Base-by-base conservation (phyloP, 1,284 basidiomycete genomes). In the Amylostereum areolatum region DNA sequence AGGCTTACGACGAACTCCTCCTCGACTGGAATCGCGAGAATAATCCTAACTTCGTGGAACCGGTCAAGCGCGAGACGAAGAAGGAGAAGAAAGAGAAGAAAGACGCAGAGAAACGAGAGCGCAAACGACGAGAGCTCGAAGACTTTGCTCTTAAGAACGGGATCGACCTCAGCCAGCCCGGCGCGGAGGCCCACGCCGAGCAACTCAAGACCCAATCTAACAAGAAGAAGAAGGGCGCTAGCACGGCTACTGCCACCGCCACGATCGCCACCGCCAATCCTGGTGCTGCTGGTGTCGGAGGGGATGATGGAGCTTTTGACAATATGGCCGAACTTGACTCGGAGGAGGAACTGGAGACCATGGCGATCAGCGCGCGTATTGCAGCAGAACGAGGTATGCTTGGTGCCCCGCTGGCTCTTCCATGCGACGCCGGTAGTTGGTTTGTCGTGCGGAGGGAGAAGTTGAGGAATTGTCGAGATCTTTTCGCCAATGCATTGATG, bases 31-130 rank as follows among this genome's bases (percentile, higher is more conserved):
- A 97, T 59, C 85, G 92, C 39, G 83, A 82, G 34, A 83, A 95
- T 62, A 95, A 97, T 59, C 93, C 94, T 1, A 92, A 94, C 57
- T 96, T 89, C 65, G 88, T 95, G n/a, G 92, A 95, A 61, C 91
- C 92, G 0, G 85, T 89, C 31, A 92, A 92, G 68, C 77, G 81
- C 43, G 86, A 89, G 66, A 85, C 82, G 29, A 90, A 90, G 59
- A 83, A 83, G 6, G 85, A 89, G 68, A 82, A 82, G 67, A 89
- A 89, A 66, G 87, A 88, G 62, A 83, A 86, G 62, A 78, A 81
- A 52, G 86, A 89, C 55, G 72, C 77, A 49, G 88, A 91, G 66
- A 89, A 85, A 62, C 71, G 80, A 12, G 85, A 68, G 63, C 87
- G 85, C 75, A 89, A 88, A 66, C 71, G 79, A 48, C 68, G 78